Percentiles rank a stretch among this genome's conserved stretches.
Evolutionary conservation across 176 grass and related monocot genomes (phyloP).

Genomic region (Lolium perenne): DNA sequence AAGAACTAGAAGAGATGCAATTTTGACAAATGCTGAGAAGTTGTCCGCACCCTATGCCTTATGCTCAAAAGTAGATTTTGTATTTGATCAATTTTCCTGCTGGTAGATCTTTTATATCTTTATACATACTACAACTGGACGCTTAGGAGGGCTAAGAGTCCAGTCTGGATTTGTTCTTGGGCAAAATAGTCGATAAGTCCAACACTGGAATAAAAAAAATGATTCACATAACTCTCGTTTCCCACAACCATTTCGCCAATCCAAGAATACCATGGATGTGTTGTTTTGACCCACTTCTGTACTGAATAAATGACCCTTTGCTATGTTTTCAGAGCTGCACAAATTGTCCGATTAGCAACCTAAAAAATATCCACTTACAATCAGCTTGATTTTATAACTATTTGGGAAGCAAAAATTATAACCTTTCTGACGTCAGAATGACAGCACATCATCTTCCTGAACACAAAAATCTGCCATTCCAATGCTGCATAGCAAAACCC

Average conservation of each 20-base stretch:
- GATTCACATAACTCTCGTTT: not conserved
- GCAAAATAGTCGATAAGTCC: constrained; percentile 1
- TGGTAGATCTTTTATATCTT: constrained; percentile 18
- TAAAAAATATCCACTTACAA: not conserved
- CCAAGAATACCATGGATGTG: not conserved
- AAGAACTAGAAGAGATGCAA: not conserved
- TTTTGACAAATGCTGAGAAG: constrained; percentile 27
- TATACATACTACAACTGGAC: not conserved
- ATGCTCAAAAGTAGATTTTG: constrained; percentile 14
- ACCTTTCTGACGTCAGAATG: not conserved
- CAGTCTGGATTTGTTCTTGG: not conserved
- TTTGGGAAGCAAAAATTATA: not conserved
- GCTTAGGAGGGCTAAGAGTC: not conserved
- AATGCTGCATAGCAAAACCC: not conserved
- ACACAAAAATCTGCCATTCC: not conserved
- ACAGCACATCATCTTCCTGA: not conserved
- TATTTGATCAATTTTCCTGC: not conserved
- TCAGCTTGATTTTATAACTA: not conserved
- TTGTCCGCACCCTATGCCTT: not conserved
- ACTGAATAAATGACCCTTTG: not conserved
- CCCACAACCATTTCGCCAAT: not conserved
- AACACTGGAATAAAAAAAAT: constrained; percentile 1
- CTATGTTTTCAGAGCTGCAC: not conserved
- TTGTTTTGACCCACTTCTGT: not conserved
- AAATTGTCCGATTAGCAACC: not conserved